Evolutionary conservation across 2,329 filamentous ascomycete species (phyloP), one percentile per base, ranked within the genome.

Genomic region (Verruconis gallopava): DNA sequence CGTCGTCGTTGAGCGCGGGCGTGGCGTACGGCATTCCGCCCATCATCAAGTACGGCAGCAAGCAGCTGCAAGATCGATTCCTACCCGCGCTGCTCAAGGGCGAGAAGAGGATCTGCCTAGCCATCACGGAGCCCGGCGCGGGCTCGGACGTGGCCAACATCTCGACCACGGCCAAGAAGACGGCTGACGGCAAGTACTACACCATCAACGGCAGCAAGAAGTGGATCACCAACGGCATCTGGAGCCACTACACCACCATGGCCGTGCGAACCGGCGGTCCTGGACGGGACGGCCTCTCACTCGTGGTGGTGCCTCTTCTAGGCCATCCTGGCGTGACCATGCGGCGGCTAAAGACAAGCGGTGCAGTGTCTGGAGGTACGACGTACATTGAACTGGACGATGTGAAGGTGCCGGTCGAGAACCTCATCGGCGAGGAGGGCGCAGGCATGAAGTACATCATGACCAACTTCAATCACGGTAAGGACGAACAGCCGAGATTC

Each of bases 101-200:
- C 4, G 69, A 68, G 53, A 83, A 77, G 60, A 66, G 81, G 34
- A 68, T 68, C 12, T 86, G 81, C 52, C 85, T 88, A 49, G 82
- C 81, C 6, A 85, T 88, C 51, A 88, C 82, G 0, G 82, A 88
- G 55, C 82, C 82, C 0, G 75, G 75, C 40, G 80, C 80, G 0
- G 81, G 82, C 0, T 77, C 72, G 40, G 81, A 86, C 54, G 82
- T 86, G 1, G 78, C 79, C 4, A 80, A 79, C 51, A 81, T 85
- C 48, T 68, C 69, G 3, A 85, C 81, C 0, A 81, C 75, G 0
- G 81, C 80, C 2, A 64, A 58, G 3, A 78, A 76, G 56, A 72
- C 67, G 4, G 53, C 64, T 0, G 75, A 80, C 52, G 79, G 80
- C 9, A 77, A 75, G 54, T 63, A 74, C 51, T 86, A 80, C 53